These are phyloP conservation scores for Dictyostelium firmibasis DNA, from an alignment of 78 protist genomes.

Conservation along the genomic window DNA sequence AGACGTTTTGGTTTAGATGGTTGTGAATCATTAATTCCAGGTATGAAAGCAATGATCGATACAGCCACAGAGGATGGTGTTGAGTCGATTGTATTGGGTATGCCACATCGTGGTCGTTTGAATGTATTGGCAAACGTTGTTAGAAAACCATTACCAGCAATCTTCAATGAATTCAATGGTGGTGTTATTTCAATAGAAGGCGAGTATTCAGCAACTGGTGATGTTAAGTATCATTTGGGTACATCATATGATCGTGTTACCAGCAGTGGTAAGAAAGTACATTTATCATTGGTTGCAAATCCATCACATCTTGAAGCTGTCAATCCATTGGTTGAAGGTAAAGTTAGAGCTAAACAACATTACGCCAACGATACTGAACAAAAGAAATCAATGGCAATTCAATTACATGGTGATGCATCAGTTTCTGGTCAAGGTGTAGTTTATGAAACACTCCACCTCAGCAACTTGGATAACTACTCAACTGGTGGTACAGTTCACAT, in stretches of 20 bases:
- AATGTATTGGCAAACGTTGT: constrained; percentile 94
- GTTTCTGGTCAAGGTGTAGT: constrained; percentile 97
- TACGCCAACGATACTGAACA: constrained; percentile 44
- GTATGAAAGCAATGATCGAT: constrained; percentile 91
- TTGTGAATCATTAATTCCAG: constrained; percentile 91
- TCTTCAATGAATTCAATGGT: constrained; percentile 94
- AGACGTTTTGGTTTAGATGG: constrained; percentile 97
- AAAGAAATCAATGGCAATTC: constrained; percentile 58
- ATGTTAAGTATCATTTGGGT: constrained; percentile 99
- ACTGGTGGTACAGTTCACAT: constrained; percentile 98
- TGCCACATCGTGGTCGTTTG: constrained; percentile 98
- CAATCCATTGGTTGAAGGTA: constrained; percentile 97
- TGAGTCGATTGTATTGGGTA: constrained; percentile 92
- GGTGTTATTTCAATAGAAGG: constrained; percentile 72
- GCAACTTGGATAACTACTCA: constrained; percentile 86
- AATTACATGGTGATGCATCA: constrained; percentile 98
- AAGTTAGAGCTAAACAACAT: constrained; percentile 94
- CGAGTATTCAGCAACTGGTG: constrained; percentile 91
- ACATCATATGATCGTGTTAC: constrained; percentile 83
- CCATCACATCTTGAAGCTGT: constrained; percentile 99
- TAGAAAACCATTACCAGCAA: constrained; percentile 91
- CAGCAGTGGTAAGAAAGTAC: constrained; percentile 76
- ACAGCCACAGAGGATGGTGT: constrained; percentile 88
- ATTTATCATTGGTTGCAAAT: constrained; percentile 95
- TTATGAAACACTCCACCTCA: constrained; percentile 90